These are phyloP conservation scores for Thuidium tamariscinum DNA, from an alignment of 225 moss, liverwort and hornwort species.

Conservation along the genomic window DNA sequence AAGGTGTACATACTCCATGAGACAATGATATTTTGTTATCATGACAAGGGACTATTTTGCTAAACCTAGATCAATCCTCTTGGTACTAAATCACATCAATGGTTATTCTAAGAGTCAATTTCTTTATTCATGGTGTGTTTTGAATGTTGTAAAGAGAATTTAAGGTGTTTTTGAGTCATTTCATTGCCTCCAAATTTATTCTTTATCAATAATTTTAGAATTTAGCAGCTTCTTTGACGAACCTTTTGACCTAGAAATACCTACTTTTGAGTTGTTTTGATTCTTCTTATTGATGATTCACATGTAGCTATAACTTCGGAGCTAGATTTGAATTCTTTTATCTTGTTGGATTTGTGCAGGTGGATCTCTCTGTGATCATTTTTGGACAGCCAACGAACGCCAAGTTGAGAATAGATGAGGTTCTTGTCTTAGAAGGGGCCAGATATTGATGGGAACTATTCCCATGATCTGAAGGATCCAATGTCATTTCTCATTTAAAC, in stretches of 20 bases:
- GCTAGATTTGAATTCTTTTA: not conserved
- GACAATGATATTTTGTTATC: no score
- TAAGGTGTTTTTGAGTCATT: not conserved
- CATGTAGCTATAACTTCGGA: not conserved
- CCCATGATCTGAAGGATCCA: not conserved
- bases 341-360: slow-evolving; percentile 29
- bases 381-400: slow-evolving; percentile 59
- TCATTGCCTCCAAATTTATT: not conserved
- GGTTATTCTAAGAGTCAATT: not conserved
- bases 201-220: not conserved
- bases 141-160: not conserved
- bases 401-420: slow-evolving; percentile 30
- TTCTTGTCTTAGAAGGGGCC: slow-evolving; percentile 26
- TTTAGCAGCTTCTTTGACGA: not conserved
- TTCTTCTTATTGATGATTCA: not conserved
- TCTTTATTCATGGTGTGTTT: not conserved
- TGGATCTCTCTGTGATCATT: slow-evolving; percentile 56
- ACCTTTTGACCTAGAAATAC: not conserved
- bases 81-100: not conserved
- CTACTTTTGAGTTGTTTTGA: not conserved
- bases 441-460: not conserved
- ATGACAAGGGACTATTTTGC: not conserved
- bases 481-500: not conserved
- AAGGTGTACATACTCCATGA: not conserved
- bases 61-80: not conserved